Percentiles rank a stretch among this genome's conserved stretches.
These are phyloP conservation scores for Trichophyton benhamiae DNA, from an alignment of 2,329 filamentous ascomycete species.

Conservation along the genomic window DNA sequence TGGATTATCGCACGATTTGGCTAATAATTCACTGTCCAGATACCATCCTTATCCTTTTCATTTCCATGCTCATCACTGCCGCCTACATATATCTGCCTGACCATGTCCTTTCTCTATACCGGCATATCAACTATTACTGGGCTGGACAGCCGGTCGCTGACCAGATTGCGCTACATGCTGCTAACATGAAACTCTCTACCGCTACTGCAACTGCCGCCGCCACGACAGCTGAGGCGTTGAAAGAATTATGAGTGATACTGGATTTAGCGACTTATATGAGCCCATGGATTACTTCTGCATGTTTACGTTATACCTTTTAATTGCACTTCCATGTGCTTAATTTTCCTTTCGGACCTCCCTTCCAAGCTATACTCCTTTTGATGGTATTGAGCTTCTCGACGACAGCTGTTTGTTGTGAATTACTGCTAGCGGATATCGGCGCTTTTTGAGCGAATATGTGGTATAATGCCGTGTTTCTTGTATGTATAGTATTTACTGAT, in stretches of 20 bases:
- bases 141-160: slow-evolving; percentile 52
- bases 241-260: slow-evolving; percentile 10
- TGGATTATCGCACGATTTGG: background rate
- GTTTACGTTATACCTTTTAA: background rate
- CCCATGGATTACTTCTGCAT: background rate
- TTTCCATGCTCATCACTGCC: slow-evolving; percentile 75
- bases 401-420: background rate
- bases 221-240: background rate
- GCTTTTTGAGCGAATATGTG: background rate
- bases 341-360: background rate
- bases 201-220: slow-evolving; percentile 13
- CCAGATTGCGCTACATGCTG: slow-evolving; percentile 12
- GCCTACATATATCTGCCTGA: slow-evolving; percentile 86
- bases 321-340: background rate
- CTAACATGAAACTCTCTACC: slow-evolving; percentile 9
- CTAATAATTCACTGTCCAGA: slow-evolving; percentile 42
- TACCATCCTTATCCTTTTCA: slow-evolving; percentile 79
- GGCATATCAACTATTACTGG: slow-evolving; percentile 89
- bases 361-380: background rate
- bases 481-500: background rate
- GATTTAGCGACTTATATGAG: background rate
- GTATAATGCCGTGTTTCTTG: background rate
- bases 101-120: slow-evolving; percentile 69
- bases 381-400: background rate
- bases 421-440: background rate